phyloP scores from a whole-genome alignment of 768 basidiomycete species.

The Rhizopogon rudus region DNA sequence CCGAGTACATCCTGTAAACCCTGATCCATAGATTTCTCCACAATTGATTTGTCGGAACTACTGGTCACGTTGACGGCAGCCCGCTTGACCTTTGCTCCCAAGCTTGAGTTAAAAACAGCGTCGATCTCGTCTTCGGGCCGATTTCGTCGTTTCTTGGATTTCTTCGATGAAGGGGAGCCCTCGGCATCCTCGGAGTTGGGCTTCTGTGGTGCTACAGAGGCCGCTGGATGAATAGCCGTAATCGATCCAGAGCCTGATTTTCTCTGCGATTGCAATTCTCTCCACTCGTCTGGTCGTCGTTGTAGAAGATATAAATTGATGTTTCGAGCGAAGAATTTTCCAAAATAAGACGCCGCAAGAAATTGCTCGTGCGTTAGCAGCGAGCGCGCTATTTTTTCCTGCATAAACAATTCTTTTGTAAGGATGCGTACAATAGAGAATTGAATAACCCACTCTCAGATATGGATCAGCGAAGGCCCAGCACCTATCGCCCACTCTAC shows the following conservation, averaged over 20 bases:
- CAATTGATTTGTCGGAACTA: neutral
- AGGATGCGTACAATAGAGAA: neutral
- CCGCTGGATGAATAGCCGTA: constrained; percentile 6
- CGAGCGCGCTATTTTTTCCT: constrained; percentile 92
- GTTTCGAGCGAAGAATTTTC: constrained; percentile 80
- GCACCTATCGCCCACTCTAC: constrained; percentile 84
- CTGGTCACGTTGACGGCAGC: constrained; percentile 33
- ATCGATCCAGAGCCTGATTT: constrained; percentile 26
- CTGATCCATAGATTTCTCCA: constrained; percentile 21
- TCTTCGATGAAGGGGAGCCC: constrained; percentile 14
- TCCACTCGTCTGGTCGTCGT: constrained; percentile 84
- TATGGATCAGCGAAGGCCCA: constrained; percentile 92
- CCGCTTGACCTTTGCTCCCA: constrained; percentile 59
- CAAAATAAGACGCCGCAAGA: constrained; percentile 76
- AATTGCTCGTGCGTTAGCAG: constrained; percentile 65
- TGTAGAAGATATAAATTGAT: constrained; percentile 75
- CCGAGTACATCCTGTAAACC: constrained; percentile 47
- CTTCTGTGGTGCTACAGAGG: neutral
- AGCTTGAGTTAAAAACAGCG: constrained; percentile 52
- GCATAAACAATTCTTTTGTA: constrained; percentile 1
- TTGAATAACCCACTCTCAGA: constrained; percentile 56
- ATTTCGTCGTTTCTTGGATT: constrained; percentile 42
- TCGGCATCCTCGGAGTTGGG: neutral
- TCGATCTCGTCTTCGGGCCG: constrained; percentile 68
- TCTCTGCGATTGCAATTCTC: constrained; percentile 50